Evolutionary conservation across 2,329 filamentous ascomycete genomes (phyloP).

Genomic region (Botrytis pseudocinerea): DNA sequence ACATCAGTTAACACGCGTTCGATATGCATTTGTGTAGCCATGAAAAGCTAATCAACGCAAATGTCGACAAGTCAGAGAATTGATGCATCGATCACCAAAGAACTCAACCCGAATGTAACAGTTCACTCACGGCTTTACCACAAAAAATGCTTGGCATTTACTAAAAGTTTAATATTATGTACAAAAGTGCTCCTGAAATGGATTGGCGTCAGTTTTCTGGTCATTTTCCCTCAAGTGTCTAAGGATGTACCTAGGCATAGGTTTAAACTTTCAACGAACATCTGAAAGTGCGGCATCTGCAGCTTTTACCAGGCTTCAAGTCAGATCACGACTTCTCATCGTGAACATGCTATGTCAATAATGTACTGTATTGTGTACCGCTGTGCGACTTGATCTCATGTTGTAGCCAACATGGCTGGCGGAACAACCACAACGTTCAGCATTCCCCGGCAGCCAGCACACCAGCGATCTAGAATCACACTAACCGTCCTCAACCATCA

Average conservation of each 20-base stretch:
- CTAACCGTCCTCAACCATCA: background rate
- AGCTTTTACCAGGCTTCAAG: background rate
- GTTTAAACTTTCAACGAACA: background rate
- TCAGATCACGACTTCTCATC: background rate
- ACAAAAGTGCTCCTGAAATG: background rate
- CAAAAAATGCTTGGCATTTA: background rate
- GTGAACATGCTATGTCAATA: constrained; percentile 1
- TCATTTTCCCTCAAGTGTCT: background rate
- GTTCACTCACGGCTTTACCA: background rate
- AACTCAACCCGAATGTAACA: background rate
- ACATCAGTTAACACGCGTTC: constrained; percentile 17
- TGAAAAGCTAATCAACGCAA: background rate
- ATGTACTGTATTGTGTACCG: background rate
- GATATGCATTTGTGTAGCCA: constrained; percentile 17
- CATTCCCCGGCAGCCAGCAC: constrained; percentile 13
- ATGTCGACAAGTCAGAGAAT: constrained; percentile 8
- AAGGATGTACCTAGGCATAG: background rate
- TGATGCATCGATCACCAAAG: constrained; percentile 10
- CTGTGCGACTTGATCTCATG: constrained; percentile 1
- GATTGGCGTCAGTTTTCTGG: background rate
- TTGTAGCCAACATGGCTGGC: constrained; percentile 7
- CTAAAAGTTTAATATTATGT: background rate
- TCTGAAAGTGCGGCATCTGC: background rate
- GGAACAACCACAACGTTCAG: constrained; percentile 12
- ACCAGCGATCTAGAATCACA: constrained; percentile 12